Conservation (phyloP, 2,329 filamentous ascomycete species). For the Claviceps africana region DNA sequence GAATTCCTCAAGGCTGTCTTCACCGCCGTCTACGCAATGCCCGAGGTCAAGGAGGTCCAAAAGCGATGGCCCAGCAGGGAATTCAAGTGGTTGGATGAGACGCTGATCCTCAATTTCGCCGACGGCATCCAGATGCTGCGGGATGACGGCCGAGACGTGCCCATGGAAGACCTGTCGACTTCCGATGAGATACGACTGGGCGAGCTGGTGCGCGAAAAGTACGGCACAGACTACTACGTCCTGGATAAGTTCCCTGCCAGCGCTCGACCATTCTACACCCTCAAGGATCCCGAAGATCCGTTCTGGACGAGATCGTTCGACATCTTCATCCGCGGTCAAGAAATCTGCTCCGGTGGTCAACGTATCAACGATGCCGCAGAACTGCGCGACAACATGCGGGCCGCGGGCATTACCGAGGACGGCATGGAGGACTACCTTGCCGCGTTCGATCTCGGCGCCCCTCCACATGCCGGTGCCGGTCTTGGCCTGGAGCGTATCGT, state of each 20-base stretch:
- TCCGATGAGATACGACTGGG: constrained; percentile 79
- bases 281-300: constrained; percentile 61
- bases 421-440: constrained; percentile 83
- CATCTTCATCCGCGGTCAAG: constrained; percentile 85
- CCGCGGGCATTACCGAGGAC: constrained; percentile 60
- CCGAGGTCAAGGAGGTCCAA: constrained; percentile 67
- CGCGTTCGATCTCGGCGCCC: constrained; percentile 76
- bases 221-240: constrained; percentile 81
- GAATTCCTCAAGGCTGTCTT: constrained; percentile 64
- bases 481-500: constrained; percentile 81
- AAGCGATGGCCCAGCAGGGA: constrained; percentile 77
- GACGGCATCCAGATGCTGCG: constrained; percentile 73
- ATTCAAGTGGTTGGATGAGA: constrained; percentile 75
- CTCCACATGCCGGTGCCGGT: constrained; percentile 79
- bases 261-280: constrained; percentile 82
- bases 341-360: constrained; percentile 84
- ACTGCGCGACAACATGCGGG: constrained; percentile 64
- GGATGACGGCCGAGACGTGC: constrained; percentile 64
- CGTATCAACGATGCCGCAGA: constrained; percentile 72
- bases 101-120: constrained; percentile 64
- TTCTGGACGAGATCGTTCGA: constrained; percentile 83
- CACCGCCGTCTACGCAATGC: constrained; percentile 27
- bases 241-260: constrained; percentile 82
- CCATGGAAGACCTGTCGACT: constrained; percentile 66
- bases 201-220: constrained; percentile 72